phyloP scores from a whole-genome alignment of 768 basidiomycete species.

The Amanita pseudoporphyria region DNA sequence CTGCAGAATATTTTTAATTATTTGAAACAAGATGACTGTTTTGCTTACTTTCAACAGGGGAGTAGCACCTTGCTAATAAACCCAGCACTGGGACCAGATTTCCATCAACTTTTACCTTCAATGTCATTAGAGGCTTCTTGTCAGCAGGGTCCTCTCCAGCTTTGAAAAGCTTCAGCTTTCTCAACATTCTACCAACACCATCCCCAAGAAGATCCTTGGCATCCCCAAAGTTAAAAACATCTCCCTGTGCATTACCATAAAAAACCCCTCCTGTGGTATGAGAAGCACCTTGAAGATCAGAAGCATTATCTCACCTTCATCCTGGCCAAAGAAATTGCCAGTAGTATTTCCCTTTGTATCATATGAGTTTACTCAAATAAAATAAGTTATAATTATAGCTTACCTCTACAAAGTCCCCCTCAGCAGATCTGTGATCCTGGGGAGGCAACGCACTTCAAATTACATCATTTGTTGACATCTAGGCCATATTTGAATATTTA shows the following conservation, averaged over 20 bases:
- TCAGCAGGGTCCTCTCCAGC: neutral
- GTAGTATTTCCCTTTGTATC: neutral
- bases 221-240: constrained; percentile 13
- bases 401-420: too few relatives aligned
- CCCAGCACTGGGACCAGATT: neutral
- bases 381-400: neutral
- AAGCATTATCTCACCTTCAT: constrained; percentile 2
- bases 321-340: neutral
- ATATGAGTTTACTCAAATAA: neutral
- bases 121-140: too few relatives aligned
- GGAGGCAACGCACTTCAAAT: too few relatives aligned
- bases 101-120: too few relatives aligned
- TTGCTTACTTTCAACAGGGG: constrained; percentile 4
- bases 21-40: neutral
- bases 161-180: neutral
- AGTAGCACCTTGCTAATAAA: neutral
- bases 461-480: neutral
- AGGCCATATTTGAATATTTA: too few relatives aligned
- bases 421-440: too few relatives aligned
- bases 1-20: too few relatives aligned
- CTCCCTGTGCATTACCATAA: constrained; percentile 10
- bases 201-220: neutral
- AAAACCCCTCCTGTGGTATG: constrained; percentile 11
- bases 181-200: neutral
- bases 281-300: too few relatives aligned